Conservation (phyloP, 2,329 filamentous ascomycete genomes). For the Verticillium alfalfae region DNA sequence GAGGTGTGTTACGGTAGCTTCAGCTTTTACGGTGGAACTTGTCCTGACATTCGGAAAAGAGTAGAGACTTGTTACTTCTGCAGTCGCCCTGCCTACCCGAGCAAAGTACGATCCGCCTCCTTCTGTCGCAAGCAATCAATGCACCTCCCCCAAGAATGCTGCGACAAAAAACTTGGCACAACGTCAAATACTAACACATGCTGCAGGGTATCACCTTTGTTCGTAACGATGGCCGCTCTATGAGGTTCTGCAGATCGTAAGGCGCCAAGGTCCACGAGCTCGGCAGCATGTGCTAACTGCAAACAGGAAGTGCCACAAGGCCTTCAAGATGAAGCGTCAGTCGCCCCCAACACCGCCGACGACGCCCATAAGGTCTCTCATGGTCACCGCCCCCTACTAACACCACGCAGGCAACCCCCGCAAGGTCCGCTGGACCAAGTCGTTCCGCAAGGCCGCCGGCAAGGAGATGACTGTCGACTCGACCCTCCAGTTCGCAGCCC, state of each 20-base stretch:
- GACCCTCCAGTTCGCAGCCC: conserved; percentile 85
- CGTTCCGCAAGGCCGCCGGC: conserved; percentile 80
- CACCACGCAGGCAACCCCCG: conserved; percentile 61
- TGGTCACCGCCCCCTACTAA: not conserved
- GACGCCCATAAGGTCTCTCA: not conserved
- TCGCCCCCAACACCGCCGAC: not conserved
- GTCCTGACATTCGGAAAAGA: conserved; percentile 15
- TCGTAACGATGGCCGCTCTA: conserved; percentile 38
- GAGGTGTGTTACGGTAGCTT: conserved; percentile 5
- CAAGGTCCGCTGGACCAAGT: conserved; percentile 96
- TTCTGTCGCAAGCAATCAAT: not conserved
- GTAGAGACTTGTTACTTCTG: conserved; percentile 42
- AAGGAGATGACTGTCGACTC: conserved; percentile 90
- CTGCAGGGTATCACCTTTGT: conserved; percentile 36
- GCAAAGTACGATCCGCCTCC: conserved; percentile 38
- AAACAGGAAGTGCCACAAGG: conserved; percentile 2
- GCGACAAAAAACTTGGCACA: not conserved
- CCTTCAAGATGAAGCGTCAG: conserved; percentile 87
- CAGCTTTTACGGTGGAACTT: not conserved
- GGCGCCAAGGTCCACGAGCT: not conserved
- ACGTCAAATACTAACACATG: conserved; percentile 11
- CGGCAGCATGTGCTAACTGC: not conserved
- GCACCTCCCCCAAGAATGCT: not conserved
- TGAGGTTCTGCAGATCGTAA: conserved; percentile 56
- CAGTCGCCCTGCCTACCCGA: conserved; percentile 44